Evolutionary conservation across 23 red algal genomes (phyloP), one percentile per base, ranked within the genome.

Genomic region (Gracilaria domingensis): DNA sequence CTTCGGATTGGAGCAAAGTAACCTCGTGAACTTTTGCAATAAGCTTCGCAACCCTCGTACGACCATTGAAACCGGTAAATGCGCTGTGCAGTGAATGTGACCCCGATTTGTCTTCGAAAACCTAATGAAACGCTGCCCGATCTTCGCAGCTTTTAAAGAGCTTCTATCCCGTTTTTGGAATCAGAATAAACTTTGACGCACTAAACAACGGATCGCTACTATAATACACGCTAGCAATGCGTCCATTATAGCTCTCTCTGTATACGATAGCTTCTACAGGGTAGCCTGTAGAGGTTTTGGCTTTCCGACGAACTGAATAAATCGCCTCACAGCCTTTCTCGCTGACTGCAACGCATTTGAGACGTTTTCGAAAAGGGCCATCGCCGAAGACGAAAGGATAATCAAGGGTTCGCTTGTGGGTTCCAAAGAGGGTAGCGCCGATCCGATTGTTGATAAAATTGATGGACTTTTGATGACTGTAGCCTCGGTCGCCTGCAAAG

Each of bases 331-430:
- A 72, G 0, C 82, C 58, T 17, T 45, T 47, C 0, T 86, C 38
- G 12, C 37, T 20, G 11, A 53, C 42, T 1, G 0, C 47, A 8
- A 73, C 45, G 6, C 82, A 35, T 14, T 54, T 67, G 30, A 7
- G 42, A 7, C 42, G 2, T 32, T 33, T 69, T 47, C 61, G 45
- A 26, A 71, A 56, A 12, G 82, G 35, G 9, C 82, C 82, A 71
- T 86, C 8, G 42, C 82, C 59, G 55, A 72, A 72, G 4, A 74
- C 14, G n/a, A 71, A 86, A 33, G 76, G 76, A 34, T 30, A 80
- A 28, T 80, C 76, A 0, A 80, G 48, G 28, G 4, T 34, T 13
- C 76, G 48, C 44, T 80, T 55, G 17, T 35, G 76, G 1, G 54
- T 80, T 21, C 47, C 48, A 24, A 80, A 2, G 2, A 30, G 11